Evolutionary conservation across 2,329 filamentous ascomycete genomes (phyloP).

Genomic region (Ophiostoma sp.): DNA sequence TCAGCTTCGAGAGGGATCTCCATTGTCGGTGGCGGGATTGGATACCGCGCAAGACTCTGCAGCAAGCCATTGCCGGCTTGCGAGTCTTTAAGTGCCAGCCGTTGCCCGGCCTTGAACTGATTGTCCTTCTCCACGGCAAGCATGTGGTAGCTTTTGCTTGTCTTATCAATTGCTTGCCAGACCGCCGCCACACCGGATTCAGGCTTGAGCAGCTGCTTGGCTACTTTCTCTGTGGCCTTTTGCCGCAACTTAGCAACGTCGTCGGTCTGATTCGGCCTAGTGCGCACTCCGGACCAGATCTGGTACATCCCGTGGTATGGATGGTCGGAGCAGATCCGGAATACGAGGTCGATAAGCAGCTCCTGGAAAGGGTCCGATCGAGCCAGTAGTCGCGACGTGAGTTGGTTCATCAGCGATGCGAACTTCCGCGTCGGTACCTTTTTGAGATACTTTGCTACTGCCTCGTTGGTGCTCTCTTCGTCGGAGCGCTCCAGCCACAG

Average conservation of each 20-base stretch:
- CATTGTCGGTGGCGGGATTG: slow-evolving; percentile 84
- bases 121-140: slow-evolving; percentile 62
- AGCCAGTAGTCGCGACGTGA: slow-evolving; percentile 84
- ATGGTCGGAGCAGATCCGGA: slow-evolving; percentile 83
- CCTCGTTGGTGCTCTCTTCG: slow-evolving; percentile 69
- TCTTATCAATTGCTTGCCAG: slow-evolving; percentile 68
- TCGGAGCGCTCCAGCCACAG: slow-evolving; percentile 86
- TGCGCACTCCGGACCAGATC: slow-evolving; percentile 76
- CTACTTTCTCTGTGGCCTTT: slow-evolving; percentile 64
- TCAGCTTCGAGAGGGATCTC: slow-evolving; percentile 68
- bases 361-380: slow-evolving; percentile 64
- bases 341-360: slow-evolving; percentile 66
- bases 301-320: slow-evolving; percentile 98
- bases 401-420: slow-evolving; percentile 86
- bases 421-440: slow-evolving; percentile 88
- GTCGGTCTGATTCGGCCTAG: slow-evolving; percentile 64
- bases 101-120: slow-evolving; percentile 62
- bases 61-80: slow-evolving; percentile 57
- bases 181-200: slow-evolving; percentile 45
- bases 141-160: slow-evolving; percentile 60
- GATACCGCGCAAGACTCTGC: slow-evolving; percentile 56
- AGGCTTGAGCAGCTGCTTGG: slow-evolving; percentile 53
- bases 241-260: slow-evolving; percentile 67
- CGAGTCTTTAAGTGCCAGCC: slow-evolving; percentile 53
- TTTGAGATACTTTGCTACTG: slow-evolving; percentile 63